Evolutionary conservation across 148 eudicot genomes (phyloP).

Genomic region (Arctostaphylos glauca): DNA sequence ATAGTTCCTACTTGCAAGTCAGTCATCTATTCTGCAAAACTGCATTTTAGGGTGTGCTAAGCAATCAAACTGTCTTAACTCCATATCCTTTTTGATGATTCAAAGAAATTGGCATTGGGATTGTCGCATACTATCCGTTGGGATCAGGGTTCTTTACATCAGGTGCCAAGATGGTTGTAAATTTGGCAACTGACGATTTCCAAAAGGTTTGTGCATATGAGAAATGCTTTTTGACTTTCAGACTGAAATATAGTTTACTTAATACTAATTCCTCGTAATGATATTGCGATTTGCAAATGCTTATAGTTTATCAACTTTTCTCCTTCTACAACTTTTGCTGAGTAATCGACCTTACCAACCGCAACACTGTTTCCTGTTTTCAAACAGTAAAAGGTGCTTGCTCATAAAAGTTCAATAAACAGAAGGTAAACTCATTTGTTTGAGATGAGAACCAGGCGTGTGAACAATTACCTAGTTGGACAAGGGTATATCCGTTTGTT

Average conservation of each 20-base stretch:
- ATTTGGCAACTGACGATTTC: background rate
- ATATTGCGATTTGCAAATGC: background rate
- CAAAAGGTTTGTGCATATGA: background rate
- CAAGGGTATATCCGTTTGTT: no score
- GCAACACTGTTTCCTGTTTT: no score
- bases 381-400: no score
- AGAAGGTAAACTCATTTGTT: no score
- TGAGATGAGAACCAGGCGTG: no score
- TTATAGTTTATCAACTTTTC: background rate
- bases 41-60: background rate
- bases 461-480: no score
- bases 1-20: no score
- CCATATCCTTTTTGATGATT: background rate
- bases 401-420: no score
- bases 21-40: no score
- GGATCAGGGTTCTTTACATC: constrained; percentile 13
- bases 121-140: constrained; percentile 13
- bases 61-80: background rate
- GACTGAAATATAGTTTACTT: no score
- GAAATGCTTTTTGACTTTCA: background rate
- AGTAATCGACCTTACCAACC: background rate
- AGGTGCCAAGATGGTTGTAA: background rate
- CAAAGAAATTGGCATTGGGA: background rate
- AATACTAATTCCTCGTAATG: background rate
- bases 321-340: background rate